phyloP scores from a whole-genome alignment of 495 filamentous ascomycete genomes.

The Cercophora scortea region DNA sequence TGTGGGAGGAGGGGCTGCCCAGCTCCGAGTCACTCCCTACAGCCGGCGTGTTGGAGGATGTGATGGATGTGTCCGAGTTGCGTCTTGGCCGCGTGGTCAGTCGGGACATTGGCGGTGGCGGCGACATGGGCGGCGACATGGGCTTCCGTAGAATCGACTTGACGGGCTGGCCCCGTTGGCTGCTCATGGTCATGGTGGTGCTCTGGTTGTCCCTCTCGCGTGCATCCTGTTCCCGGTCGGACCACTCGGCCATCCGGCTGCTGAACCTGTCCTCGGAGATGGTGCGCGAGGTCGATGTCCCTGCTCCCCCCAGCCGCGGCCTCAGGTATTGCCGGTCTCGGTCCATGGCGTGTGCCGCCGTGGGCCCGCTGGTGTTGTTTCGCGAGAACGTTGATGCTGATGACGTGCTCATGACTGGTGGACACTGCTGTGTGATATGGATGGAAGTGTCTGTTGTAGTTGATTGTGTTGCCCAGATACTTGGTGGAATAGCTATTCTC shows the following conservation, averaged over 20 bases:
- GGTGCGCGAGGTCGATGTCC: constrained; percentile 1
- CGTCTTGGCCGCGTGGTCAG: constrained; percentile 17
- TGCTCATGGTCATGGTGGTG: neutral
- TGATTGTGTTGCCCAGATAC: neutral
- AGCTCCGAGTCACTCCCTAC: constrained; percentile 20
- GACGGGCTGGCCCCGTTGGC: constrained; percentile 9
- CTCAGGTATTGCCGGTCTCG: constrained; percentile 20
- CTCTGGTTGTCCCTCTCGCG: constrained; percentile 1
- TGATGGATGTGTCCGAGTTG: constrained; percentile 26
- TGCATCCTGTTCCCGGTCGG: constrained; percentile 3
- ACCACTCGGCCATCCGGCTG: constrained; percentile 11
- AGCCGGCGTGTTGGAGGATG: constrained; percentile 22
- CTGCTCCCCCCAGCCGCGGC: constrained; percentile 15
- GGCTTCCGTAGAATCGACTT: constrained; percentile 20
- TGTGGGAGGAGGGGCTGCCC: neutral
- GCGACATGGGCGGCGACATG: neutral
- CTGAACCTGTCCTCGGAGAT: constrained; percentile 12
- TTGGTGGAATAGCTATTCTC: neutral
- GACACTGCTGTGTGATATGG: neutral
- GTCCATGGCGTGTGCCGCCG: constrained; percentile 12
- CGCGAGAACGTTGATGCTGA: neutral
- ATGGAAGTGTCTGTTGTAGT: neutral
- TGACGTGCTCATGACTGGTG: neutral
- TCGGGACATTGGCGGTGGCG: neutral
- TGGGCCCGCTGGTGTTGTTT: neutral